Evolutionary conservation across 1,139 yeast genomes (phyloP).

Genomic region (Saccharomycopsis crataegensis): DNA sequence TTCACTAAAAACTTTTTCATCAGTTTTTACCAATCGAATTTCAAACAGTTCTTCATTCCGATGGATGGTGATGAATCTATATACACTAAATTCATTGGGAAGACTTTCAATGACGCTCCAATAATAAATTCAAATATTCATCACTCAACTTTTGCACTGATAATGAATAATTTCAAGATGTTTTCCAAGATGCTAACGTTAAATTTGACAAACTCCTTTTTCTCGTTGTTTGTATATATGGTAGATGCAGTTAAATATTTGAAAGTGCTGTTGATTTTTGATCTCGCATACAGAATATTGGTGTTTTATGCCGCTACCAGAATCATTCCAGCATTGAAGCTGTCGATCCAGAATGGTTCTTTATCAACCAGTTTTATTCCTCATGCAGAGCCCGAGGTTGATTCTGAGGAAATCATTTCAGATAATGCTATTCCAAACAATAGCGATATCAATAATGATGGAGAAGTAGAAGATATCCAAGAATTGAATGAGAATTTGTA

Average conservation of each 20-base stretch:
- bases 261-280: conserved; percentile 74
- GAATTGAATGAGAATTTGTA: neutral
- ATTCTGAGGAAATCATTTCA: neutral
- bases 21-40: conserved; percentile 9
- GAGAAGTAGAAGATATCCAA: conserved; percentile 7
- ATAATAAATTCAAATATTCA: neutral
- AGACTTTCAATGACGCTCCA: neutral
- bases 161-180: conserved; percentile 20
- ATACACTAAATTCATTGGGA: neutral
- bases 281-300: conserved; percentile 75
- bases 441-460: neutral
- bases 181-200: conserved; percentile 36
- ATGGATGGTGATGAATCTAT: neutral
- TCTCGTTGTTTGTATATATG: conserved; percentile 62
- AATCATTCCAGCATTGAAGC: conserved; percentile 73
- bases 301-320: conserved; percentile 92
- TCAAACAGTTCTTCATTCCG: conserved; percentile 9
- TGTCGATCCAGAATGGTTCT: conserved; percentile 18
- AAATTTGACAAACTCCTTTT: conserved; percentile 42
- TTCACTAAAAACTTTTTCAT: conserved; percentile 9
- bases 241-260: conserved; percentile 64
- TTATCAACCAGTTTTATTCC: neutral
- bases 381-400: neutral
- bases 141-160: conserved; percentile 2
- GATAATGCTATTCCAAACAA: neutral